phyloP scores from a whole-genome alignment of 176 grass and related monocot species.

The Eragrostis nindensis region DNA sequence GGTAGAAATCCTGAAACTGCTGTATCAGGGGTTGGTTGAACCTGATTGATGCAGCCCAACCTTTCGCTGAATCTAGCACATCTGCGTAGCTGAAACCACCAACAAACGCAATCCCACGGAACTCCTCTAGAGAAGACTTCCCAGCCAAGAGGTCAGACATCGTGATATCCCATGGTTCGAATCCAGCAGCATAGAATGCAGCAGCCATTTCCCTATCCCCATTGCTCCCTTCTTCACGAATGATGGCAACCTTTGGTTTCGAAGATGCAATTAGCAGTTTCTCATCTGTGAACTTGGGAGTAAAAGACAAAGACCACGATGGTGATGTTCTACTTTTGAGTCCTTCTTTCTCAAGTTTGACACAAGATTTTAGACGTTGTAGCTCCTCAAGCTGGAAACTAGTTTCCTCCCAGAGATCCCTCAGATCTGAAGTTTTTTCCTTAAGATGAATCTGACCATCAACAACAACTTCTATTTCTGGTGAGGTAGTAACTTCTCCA shows the following conservation, averaged over 20 bases:
- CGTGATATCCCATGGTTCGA: constrained; percentile 88
- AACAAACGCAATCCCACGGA: constrained; percentile 85
- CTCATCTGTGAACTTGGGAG: constrained; percentile 60
- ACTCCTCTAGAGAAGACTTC: constrained; percentile 60
- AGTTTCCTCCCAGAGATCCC: constrained; percentile 91
- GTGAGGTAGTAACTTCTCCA: constrained; percentile 68
- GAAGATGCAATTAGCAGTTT: constrained; percentile 56
- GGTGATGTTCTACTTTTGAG: constrained; percentile 63
- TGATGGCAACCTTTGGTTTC: constrained; percentile 89
- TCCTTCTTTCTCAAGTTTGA: constrained; percentile 85
- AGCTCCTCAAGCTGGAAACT: constrained; percentile 88
- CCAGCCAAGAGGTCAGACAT: constrained; percentile 71
- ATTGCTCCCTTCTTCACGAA: constrained; percentile 98
- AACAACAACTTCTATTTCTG: constrained; percentile 62
- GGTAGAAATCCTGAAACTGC: constrained; percentile 85
- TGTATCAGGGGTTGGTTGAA: constrained; percentile 84
- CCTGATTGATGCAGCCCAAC: constrained; percentile 88
- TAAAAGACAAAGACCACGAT: constrained; percentile 78
- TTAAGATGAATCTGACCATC: constrained; percentile 60
- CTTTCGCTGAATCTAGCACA: constrained; percentile 88
- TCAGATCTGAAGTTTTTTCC: constrained; percentile 74
- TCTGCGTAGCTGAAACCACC: constrained; percentile 96
- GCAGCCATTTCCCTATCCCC: constrained; percentile 91
- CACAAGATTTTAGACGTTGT: constrained; percentile 80
- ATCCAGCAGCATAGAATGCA: constrained; percentile 82